Percentiles rank a stretch among this genome's conserved stretches.
Conservation (phyloP, 2,329 filamentous ascomycete species). For the Alternaria arbusti region DNA sequence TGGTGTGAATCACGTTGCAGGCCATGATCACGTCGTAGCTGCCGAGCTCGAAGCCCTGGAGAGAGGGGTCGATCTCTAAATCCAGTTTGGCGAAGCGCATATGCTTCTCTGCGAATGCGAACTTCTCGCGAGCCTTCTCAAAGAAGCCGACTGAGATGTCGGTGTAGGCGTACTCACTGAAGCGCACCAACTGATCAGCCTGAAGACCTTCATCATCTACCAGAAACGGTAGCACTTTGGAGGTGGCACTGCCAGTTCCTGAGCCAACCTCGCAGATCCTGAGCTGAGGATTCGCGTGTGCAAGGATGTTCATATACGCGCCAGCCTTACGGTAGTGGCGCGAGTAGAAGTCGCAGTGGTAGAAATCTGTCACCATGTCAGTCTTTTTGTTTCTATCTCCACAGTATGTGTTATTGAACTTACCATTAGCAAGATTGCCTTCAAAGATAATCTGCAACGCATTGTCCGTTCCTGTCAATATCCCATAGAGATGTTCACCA, state of each 20-base stretch:
- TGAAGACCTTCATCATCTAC: conserved; percentile 7
- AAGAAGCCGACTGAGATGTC: conserved; percentile 12
- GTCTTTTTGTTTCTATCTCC: not conserved
- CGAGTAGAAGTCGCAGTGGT: conserved; percentile 4
- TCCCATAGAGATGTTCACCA: conserved; percentile 9
- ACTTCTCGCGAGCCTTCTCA: conserved; percentile 8
- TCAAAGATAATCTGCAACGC: conserved; percentile 12
- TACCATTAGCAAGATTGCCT: conserved; percentile 6
- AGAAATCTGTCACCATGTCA: not conserved
- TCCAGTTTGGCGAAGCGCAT: conserved; percentile 18
- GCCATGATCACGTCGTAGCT: conserved; percentile 26
- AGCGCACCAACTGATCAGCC: conserved; percentile 7
- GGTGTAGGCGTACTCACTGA: conserved; percentile 17
- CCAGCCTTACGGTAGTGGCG: conserved; percentile 8
- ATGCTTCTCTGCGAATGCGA: conserved; percentile 2
- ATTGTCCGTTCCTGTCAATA: conserved; percentile 2
- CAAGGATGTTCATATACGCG: conserved; percentile 5
- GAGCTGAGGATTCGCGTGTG: conserved; percentile 9
- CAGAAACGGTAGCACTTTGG: conserved; percentile 2
- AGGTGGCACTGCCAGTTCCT: conserved; percentile 7
- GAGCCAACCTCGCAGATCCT: conserved; percentile 17
- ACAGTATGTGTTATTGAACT: not conserved
- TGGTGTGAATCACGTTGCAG: conserved; percentile 15
- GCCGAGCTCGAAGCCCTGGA: conserved; percentile 16
- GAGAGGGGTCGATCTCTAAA: conserved; percentile 1